phyloP scores from a whole-genome alignment of 1,284 basidiomycete species.

The Tremellales sp. region DNA sequence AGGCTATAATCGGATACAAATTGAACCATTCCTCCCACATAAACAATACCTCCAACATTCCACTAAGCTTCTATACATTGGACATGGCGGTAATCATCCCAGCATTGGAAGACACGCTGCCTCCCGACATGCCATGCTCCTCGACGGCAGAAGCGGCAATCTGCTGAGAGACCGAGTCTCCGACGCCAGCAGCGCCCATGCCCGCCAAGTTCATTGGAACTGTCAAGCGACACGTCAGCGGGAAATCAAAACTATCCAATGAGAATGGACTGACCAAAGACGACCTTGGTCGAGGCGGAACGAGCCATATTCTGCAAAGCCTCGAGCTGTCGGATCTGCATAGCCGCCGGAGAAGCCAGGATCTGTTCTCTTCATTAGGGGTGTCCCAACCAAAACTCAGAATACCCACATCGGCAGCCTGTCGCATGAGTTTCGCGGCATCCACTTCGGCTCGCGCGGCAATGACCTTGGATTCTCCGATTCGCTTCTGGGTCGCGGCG shows the following conservation, averaged over 20 bases:
- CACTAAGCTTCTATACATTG: conserved; percentile 20
- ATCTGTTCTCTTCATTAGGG: conserved; percentile 54
- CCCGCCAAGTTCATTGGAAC: conserved; percentile 48
- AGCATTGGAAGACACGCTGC: conserved; percentile 27
- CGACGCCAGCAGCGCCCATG: conserved; percentile 42
- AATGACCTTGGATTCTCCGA: conserved; percentile 91
- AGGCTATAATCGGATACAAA: too few relatives aligned
- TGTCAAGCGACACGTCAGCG: conserved; percentile 1
- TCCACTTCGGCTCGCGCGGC: conserved; percentile 95
- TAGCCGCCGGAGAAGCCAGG: conserved; percentile 84
- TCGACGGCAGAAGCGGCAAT: conserved; percentile 32
- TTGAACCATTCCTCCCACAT: too few relatives aligned
- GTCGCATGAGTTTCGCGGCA: conserved; percentile 87
- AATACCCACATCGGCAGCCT: conserved; percentile 43
- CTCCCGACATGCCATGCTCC: neutral
- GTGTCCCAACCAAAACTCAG: neutral
- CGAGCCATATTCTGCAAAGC: conserved; percentile 72
- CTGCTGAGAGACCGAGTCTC: conserved; percentile 31
- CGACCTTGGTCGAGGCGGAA: conserved; percentile 74
- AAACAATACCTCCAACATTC: too few relatives aligned
- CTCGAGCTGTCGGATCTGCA: conserved; percentile 95
- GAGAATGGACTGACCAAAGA: conserved; percentile 58
- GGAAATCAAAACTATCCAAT: neutral
- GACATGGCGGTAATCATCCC: conserved; percentile 39
- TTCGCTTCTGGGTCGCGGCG: conserved; percentile 84